Evolutionary conservation across 2,329 filamentous ascomycete species (phyloP), one percentile per base, ranked within the genome.

Genomic region (Pyrenophora tritici-repentis): DNA sequence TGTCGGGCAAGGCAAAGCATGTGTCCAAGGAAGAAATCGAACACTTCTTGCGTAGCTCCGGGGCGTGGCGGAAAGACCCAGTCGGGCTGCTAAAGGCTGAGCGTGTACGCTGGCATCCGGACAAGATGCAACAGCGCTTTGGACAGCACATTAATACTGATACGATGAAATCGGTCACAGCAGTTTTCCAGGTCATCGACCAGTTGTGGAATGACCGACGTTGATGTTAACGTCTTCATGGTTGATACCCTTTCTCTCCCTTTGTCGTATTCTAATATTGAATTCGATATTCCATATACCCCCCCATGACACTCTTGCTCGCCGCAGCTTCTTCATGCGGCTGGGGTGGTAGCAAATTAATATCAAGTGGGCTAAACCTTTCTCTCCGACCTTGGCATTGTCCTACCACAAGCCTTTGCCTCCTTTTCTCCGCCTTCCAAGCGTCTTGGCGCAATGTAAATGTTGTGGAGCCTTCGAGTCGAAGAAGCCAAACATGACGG

Each of bases 71-170:
- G 14, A 59, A 67, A 5, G 75, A 78, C 50, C 47, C 83, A 16
- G 46, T 75, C 12, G 77, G 80, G 37, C 71, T 82, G 4, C 78
- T 97, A 44, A 96, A 96, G 74, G 78, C 85, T 4, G 94, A 99
- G 77, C 85, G 94, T 43, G 86, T 97, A 14, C 82, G 91, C 13
- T 99, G 94, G 94, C 94, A 99, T 77, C 94, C 94, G 3, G 94
- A 99, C 76, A 99, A 97, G 79, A 89, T 97, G 48, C 91, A 97
- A 78, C 94, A 97, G 76, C 84, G 86, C 45, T 86, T 96, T 53
- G 90, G 91, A 3, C 77, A 84, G 52, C 79, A 80, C 12, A 84
- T 96, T 41, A 87, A 92, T 40, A 81, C 85, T 18, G 81, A 81
- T 3, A 84, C 89, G 3, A 86, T 96, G 81, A 85, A 84, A 67